Base-by-base conservation (phyloP, 2,329 filamentous ascomycete species). In the Coniochaeta ligniaria region DNA sequence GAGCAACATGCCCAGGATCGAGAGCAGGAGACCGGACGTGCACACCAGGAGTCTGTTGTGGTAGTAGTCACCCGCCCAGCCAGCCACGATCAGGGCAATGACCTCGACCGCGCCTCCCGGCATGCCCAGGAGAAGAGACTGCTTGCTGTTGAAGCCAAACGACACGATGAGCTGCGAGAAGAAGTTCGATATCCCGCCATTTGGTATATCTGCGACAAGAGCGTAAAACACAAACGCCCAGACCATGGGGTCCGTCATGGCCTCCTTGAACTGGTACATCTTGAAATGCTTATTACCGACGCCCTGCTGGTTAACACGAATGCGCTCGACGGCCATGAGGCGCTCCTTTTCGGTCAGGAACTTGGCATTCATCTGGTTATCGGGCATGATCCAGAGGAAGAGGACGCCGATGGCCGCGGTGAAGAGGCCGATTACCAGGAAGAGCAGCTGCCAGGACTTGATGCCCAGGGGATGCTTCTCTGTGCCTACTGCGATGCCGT, bases 251-350 rank as follows among this genome's bases (percentile, higher is more conserved):
- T 76, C 74, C 2, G 68, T 68, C 14, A 75, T 41, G 3, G 73
- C 73, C 61, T 76, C 73, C 58, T 69, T 69, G 64, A 87, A 74
- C 69, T 90, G 87, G 61, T 87, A 85, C 66, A 77, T 69, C 68
- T 88, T 88, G 71, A 84, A 88, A 63, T 88, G 82, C 72, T 86
- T 86, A 68, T 88, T 89, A 2, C 85, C 85, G 22, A 89, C 84
- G n/a, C 87, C 87, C 70, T 89, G 85, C 63, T 86, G 80, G 65
- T 90, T 90, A 41, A 79, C 70, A 0, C 86, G 75, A 54, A 90
- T 86, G 14, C 87, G 79, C 63, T 75, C 72, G 26, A 75, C 66
- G 17, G 74, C 74, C 31, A 88, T 73, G 1, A 87, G 67, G 0
- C 82, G 81, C 62, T 90, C 87, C 60, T 83, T 79, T 60, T 83